Percentiles rank a stretch among this genome's conserved stretches.
These are phyloP conservation scores for Komagataella ulmi DNA, from an alignment of 805 yeast genomes.

Conservation along the genomic window DNA sequence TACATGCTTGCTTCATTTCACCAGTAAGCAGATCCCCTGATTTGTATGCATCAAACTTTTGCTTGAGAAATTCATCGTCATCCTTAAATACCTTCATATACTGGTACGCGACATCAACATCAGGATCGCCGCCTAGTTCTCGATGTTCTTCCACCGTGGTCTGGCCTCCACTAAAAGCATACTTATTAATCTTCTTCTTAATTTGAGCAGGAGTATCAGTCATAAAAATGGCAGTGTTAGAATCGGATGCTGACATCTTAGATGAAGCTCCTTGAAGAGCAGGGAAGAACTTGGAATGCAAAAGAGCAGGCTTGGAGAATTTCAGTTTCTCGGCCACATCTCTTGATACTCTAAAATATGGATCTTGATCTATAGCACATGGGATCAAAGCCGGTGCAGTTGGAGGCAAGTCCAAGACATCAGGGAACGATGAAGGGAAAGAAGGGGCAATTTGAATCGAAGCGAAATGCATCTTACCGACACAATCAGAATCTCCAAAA, in stretches of 20 bases:
- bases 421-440: conserved; percentile 93
- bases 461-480: conserved; percentile 91
- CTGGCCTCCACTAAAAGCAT: conserved; percentile 93
- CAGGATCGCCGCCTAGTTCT: conserved; percentile 83
- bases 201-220: conserved; percentile 89
- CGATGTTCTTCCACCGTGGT: conserved; percentile 85
- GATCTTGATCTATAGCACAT: conserved; percentile 98
- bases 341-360: conserved; percentile 93
- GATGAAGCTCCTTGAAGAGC: conserved; percentile 94
- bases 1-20: conserved; percentile 83
- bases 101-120: conserved; percentile 90
- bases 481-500: conserved; percentile 85
- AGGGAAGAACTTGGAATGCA: conserved; percentile 95
- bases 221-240: conserved; percentile 85
- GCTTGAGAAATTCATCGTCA: conserved; percentile 68
- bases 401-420: conserved; percentile 68
- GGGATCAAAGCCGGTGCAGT: conserved; percentile 96
- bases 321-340: conserved; percentile 93
- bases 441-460: conserved; percentile 94
- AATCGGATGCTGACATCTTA: conserved; percentile 93
- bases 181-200: conserved; percentile 87
- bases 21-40: conserved; percentile 81
- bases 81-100: conserved; percentile 81
- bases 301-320: conserved; percentile 79
- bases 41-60: conserved; percentile 51